phyloP scores from a whole-genome alignment of 1,284 basidiomycete genomes.

The Xerocomus minutiporus region DNA sequence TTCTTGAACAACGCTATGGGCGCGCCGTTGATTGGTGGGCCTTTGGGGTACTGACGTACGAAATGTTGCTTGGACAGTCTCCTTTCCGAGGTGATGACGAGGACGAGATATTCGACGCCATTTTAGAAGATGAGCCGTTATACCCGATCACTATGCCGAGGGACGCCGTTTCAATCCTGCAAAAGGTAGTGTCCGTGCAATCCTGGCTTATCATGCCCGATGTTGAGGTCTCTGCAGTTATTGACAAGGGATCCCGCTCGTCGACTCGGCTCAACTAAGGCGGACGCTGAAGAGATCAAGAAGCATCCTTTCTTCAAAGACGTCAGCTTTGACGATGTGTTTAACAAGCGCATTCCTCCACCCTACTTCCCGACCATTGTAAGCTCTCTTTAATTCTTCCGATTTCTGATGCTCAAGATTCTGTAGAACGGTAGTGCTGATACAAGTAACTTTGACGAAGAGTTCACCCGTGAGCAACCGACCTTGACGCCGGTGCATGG shows the following conservation, averaged over 20 bases:
- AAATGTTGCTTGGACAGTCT: conserved; percentile 98
- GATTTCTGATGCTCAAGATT: conserved; percentile 6
- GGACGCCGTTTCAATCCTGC: conserved; percentile 93
- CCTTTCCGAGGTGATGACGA: conserved; percentile 99
- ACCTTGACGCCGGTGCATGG: conserved; percentile 97
- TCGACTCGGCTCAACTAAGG: conserved; percentile 90
- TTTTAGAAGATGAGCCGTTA: conserved; percentile 95
- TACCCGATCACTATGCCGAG: conserved; percentile 99
- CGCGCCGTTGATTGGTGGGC: conserved; percentile 99
- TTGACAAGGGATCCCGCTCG: conserved; percentile 90
- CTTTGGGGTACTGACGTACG: conserved; percentile 97
- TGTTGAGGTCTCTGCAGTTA: conserved; percentile 51
- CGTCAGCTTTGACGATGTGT: conserved; percentile 92
- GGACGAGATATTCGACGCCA: conserved; percentile 99
- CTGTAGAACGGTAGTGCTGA: conserved; percentile 72
- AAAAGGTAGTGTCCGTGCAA: conserved; percentile 57
- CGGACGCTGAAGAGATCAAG: conserved; percentile 97
- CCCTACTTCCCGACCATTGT: conserved; percentile 97
- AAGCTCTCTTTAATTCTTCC: conserved; percentile 31
- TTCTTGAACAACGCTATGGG: conserved; percentile 96
- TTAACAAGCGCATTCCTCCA: conserved; percentile 94
- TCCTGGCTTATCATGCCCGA: background rate
- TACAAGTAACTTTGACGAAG: conserved; percentile 91
- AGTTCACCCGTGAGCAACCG: conserved; percentile 96
- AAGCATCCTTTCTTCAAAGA: conserved; percentile 98